Evolutionary conservation across 2,329 filamentous ascomycete genomes (phyloP).

Genomic region (Aspergillus cejpii): DNA sequence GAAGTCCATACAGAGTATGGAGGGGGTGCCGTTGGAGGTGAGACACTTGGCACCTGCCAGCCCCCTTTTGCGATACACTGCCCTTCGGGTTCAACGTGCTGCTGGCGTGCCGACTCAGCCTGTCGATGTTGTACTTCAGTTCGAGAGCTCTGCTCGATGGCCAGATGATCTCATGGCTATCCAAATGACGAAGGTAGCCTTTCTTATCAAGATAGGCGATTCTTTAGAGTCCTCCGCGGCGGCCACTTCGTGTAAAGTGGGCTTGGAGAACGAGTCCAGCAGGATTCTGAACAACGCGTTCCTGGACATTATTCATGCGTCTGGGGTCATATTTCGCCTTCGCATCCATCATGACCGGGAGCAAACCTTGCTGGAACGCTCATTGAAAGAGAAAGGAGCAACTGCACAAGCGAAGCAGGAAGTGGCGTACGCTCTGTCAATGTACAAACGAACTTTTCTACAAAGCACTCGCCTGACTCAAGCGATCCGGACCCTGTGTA

Average conservation of each 20-base stretch:
- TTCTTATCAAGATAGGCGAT: constrained; percentile 66
- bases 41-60: constrained; percentile 70
- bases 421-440: constrained; percentile 61
- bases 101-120: constrained; percentile 38
- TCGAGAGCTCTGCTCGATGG: constrained; percentile 90
- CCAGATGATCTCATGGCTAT: constrained; percentile 86
- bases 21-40: constrained; percentile 80
- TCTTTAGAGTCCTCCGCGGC: constrained; percentile 60
- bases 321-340: constrained; percentile 69
- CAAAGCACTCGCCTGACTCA: constrained; percentile 74
- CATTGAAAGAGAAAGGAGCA: constrained; percentile 64
- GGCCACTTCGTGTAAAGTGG: constrained; percentile 61
- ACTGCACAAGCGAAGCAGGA: constrained; percentile 62
- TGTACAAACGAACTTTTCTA: constrained; percentile 64
- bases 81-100: constrained; percentile 26
- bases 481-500: constrained; percentile 71
- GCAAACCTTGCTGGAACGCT: constrained; percentile 69
- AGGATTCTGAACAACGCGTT: constrained; percentile 71
- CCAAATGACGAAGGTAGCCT: constrained; percentile 88
- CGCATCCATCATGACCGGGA: constrained; percentile 87
- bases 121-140: constrained; percentile 77
- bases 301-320: constrained; percentile 70
- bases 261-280: constrained; percentile 67
- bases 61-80: constrained; percentile 67
- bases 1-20: constrained; percentile 66